Evolutionary conservation across 163 green algal species (phyloP).

Genomic region (Trebouxia gelatinosa): DNA sequence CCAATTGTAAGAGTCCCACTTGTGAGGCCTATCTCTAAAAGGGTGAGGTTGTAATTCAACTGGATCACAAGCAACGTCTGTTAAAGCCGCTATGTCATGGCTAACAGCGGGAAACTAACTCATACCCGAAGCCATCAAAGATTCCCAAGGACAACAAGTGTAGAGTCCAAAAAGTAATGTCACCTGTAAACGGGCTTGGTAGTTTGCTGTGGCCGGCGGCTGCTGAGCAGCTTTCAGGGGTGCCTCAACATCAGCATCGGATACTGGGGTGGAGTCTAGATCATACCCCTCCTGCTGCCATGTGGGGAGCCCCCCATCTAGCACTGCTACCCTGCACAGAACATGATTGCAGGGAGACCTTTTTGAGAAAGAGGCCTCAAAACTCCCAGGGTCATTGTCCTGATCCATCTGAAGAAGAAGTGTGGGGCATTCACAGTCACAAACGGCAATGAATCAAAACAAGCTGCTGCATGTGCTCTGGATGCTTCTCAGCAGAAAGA

Average conservation of each 20-base stretch:
- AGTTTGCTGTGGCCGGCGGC: slow-evolving; percentile 33
- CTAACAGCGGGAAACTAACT: too few relatives aligned
- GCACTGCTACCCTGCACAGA: slow-evolving; percentile 74
- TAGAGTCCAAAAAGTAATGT: background rate
- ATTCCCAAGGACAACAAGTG: too few relatives aligned
- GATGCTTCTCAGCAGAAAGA: background rate
- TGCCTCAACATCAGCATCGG: slow-evolving; percentile 36
- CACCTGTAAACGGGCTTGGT: slow-evolving; percentile 42
- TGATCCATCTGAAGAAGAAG: too few relatives aligned
- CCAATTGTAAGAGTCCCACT: too few relatives aligned
- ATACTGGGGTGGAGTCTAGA: slow-evolving; percentile 50
- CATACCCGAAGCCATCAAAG: too few relatives aligned
- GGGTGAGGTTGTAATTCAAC: too few relatives aligned
- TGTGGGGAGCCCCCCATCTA: slow-evolving; percentile 86
- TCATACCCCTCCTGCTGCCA: slow-evolving; percentile 64
- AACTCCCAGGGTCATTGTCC: too few relatives aligned
- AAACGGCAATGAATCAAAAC: background rate
- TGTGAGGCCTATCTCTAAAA: too few relatives aligned
- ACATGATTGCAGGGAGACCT: background rate
- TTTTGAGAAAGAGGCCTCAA: background rate
- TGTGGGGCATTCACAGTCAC: too few relatives aligned
- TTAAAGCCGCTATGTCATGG: too few relatives aligned
- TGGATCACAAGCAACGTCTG: too few relatives aligned
- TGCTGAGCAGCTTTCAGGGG: slow-evolving; percentile 33
- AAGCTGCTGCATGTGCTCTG: background rate